Base-by-base conservation (phyloP, 2,329 filamentous ascomycete genomes). In the Akanthomyces lecanii region DNA sequence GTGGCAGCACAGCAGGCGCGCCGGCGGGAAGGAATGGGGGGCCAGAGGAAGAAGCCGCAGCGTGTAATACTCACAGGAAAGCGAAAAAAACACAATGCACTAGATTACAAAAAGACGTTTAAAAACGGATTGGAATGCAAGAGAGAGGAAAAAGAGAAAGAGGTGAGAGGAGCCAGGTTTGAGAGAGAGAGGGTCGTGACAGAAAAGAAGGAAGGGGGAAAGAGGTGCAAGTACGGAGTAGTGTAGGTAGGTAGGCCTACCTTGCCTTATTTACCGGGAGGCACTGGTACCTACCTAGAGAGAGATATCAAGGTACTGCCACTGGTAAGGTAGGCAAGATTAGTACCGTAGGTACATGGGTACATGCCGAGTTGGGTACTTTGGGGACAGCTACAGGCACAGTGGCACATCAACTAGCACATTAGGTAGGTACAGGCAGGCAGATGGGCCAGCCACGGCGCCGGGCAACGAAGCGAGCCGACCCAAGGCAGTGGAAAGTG, bases 391-490 rank as follows among this genome's bases (percentile, higher is more conserved):
- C 10, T 38, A 1, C 36, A 38, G 36, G 36, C 36, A 38, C 36
- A 38, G 21, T 21, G 21, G 21, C 21, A 21, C 21, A 21, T 21
- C 1, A 21, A 21, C 11, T 12, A 33, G 30, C 30, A 38, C 36
- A 38, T 38, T 11, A 38, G 36, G 36, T 38, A 38, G 36, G 36
- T 38, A 38, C 36, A 38, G 36, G 16, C 23, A 16, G 16, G 21
- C 21, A 21, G 21, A 30, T 30, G 25, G 47, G 11, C 47, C 47
- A 30, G 47, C 47, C 25, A 30, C 28, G 54, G 6, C 42, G 36
- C 57, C 36, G 38, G 48, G 57, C 57, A 60, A 60, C 57, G 48
- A 60, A 52, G 57, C 57, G 57, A 60, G 47, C 57, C 36, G 57
- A 53, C 57, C 57, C 57, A 60, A 60, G 48, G 36, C 57, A 51